A percentile compares a stretch with the other conserved stretches of the same genome.
phyloP scores from a whole-genome alignment of 2,329 filamentous ascomycete genomes.

The Macrophomina tecta region DNA sequence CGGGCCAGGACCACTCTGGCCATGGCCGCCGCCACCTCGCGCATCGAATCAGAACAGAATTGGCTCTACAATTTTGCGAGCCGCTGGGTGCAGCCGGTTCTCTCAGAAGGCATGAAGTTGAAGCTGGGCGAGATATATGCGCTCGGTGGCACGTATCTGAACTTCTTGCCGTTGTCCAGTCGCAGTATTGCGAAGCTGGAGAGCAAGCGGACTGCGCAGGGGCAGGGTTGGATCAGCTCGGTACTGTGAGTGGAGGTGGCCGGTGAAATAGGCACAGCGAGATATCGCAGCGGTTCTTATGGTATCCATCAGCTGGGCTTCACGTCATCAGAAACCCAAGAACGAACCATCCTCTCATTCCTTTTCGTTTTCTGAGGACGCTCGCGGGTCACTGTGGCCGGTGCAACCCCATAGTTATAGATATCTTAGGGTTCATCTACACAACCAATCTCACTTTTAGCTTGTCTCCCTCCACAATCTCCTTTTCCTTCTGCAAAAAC shows the following conservation, averaged over 20 bases:
- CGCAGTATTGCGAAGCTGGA: neutral
- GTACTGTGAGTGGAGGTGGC: neutral
- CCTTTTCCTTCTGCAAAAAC: slow-evolving; percentile 36
- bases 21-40: neutral
- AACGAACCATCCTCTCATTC: too few species aligned
- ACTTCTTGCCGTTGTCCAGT: neutral
- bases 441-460: neutral
- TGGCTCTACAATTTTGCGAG: neutral
- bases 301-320: too few species aligned
- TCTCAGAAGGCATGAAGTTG: neutral
- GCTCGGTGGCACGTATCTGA: neutral
- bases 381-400: too few species aligned
- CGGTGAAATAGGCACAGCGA: too few species aligned
- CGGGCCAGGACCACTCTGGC: neutral
- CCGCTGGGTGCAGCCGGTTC: neutral
- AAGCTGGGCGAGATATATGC: neutral
- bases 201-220: neutral
- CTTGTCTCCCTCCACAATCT: too few species aligned
- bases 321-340: too few species aligned
- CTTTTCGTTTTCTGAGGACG: too few species aligned
- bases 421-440: neutral
- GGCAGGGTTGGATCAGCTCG: neutral
- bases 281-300: too few species aligned
- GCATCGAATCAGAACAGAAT: neutral
- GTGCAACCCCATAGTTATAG: too few species aligned